Evolutionary conservation across 176 grass and related monocot species (phyloP), one percentile per base, ranked within the genome.

Genomic region (Zizania latifolia): DNA sequence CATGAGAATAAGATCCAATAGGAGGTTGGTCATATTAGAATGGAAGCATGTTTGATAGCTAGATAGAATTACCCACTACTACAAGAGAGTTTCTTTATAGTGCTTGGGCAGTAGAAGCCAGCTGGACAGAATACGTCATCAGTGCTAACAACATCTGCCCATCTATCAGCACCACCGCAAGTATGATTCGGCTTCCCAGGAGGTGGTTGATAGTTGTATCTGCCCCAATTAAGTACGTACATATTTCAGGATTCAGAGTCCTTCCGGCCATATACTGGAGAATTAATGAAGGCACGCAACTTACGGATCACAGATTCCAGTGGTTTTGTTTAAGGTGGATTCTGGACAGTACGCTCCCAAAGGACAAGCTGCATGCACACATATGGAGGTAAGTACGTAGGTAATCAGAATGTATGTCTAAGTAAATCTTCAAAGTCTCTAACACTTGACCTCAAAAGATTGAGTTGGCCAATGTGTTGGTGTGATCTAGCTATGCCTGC

Each of bases 241-340:
- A n/a, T n/a, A n/a, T n/a, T 72, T 66, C 37, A 62, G 8, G 16
- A 41, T 39, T 19, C 31, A 11, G 33, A 59, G 5, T 28, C 17
- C 9, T 82, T 51, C 23, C n/a, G n/a, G n/a, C n/a, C 14, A 53
- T 44, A 11, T 26, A 76, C 4, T 70, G 21, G 11, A 62, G 64
- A 35, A 5, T 53, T 17, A 40, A 70, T 17, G 63, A 11, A 40
- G 32, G 16, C 65, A 26, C 45, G 50, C 37, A 64, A 86, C 90
- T 93, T 87, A 97, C 94, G 94, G 94, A 72, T 97, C 94, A 70
- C 94, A 97, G 23, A 97, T 59, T 80, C 94, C 84, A 0, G 86
- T 93, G 38, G 88, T 87, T 62, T 83, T 85, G 82, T 97, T 97
- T 53, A 97, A 62, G 30, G 62, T 87, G 44, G 90, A 83, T 27